Conservation (phyloP, 2,329 filamentous ascomycete species). For the Fusarium virguliforme region DNA sequence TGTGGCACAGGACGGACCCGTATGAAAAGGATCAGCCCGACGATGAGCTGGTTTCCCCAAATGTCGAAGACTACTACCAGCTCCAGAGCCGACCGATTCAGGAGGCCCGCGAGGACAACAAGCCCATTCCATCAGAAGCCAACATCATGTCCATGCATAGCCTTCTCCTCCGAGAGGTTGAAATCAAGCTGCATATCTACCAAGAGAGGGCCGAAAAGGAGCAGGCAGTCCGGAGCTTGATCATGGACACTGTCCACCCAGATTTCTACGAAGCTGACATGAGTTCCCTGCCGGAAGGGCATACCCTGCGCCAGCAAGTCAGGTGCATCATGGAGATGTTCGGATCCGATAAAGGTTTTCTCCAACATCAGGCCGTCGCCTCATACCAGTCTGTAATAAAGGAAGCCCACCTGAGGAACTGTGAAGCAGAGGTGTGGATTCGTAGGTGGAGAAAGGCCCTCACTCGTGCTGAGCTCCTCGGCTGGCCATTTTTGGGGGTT, state of each 20-base stretch:
- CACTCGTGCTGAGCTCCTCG: background rate
- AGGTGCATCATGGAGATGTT: background rate
- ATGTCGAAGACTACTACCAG: background rate
- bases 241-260: background rate
- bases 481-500: background rate
- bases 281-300: background rate
- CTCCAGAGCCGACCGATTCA: background rate
- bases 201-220: background rate
- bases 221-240: background rate
- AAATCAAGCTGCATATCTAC: background rate
- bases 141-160: background rate
- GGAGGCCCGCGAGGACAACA: background rate
- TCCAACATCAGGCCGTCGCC: background rate
- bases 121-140: background rate
- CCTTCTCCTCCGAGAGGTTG: background rate
- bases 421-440: background rate
- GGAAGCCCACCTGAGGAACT: background rate
- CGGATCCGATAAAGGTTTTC: too few species aligned
- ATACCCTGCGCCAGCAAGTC: background rate
- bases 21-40: background rate
- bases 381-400: background rate
- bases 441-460: background rate
- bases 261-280: background rate
- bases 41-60: background rate
- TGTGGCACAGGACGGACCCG: background rate